Conservation (phyloP, 805 yeast genomes). For the Zygoascus bituminiphila region DNA sequence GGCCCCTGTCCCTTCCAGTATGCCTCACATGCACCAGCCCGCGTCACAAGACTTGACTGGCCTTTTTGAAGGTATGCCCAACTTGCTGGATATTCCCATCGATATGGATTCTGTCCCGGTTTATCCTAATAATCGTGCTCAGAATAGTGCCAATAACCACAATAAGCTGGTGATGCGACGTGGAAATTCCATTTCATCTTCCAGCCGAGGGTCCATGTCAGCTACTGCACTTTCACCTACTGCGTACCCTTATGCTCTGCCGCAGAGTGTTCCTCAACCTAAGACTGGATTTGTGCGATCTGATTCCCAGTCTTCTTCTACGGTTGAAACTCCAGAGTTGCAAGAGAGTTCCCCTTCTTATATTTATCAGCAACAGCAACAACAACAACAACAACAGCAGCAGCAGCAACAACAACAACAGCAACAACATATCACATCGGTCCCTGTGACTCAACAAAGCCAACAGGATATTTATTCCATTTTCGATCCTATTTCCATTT, state of each 20-base stretch:
- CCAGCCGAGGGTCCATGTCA: not conserved
- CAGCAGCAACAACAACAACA: not conserved
- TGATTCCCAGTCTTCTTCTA: constrained; percentile 7
- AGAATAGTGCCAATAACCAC: not conserved
- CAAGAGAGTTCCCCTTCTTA: not conserved
- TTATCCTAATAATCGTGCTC: not conserved
- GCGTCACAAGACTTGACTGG: not conserved
- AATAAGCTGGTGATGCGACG: not conserved
- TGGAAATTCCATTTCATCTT: not conserved
- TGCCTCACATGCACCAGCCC: not conserved
- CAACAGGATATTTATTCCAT: constrained; percentile 1
- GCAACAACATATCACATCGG: not conserved
- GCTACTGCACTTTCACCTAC: not conserved
- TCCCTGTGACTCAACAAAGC: not conserved
- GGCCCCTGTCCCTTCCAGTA: not conserved
- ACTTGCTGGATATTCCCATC: not conserved
- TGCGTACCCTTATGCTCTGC: not conserved
- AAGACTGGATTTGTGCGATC: constrained; percentile 3
- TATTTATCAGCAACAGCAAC: not conserved
- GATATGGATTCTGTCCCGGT: not conserved
- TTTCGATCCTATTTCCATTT: constrained; percentile 1
- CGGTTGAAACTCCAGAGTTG: not conserved
- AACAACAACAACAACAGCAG: not conserved
- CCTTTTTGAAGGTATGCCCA: not conserved
- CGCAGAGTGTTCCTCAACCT: not conserved